Percentiles rank a stretch among this genome's conserved stretches.
Evolutionary conservation across 495 filamentous ascomycete genomes (phyloP).

Genomic region (Niebla homalea): DNA sequence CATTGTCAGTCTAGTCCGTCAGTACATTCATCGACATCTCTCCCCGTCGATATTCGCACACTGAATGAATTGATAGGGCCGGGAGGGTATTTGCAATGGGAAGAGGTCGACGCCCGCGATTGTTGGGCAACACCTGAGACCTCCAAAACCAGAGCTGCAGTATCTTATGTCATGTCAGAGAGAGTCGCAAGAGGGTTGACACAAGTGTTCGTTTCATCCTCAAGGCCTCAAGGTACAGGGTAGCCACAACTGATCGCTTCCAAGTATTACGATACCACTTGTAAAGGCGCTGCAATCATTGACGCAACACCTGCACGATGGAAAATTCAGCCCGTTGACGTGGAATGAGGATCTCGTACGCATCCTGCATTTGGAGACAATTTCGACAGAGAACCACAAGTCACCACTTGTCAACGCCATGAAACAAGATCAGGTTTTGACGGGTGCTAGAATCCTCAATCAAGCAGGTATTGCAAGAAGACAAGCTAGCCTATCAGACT

Average conservation of each 20-base stretch:
- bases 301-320: too few species aligned
- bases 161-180: not conserved
- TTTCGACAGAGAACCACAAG: conserved; percentile 3
- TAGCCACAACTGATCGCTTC: not conserved
- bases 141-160: not conserved
- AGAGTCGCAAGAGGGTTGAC: conserved; percentile 3
- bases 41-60: not conserved
- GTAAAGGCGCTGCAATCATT: too few species aligned
- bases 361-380: conserved; percentile 3
- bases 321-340: not conserved
- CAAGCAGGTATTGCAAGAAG: not conserved
- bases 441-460: not conserved
- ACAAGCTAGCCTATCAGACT: not conserved
- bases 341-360: conserved; percentile 7
- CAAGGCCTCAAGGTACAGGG: too few species aligned
- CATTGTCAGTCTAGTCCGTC: conserved; percentile 10
- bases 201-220: not conserved
- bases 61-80: conserved; percentile 6
- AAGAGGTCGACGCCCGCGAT: conserved; percentile 12
- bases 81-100: conserved; percentile 19
- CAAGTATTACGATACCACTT: not conserved
- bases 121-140: conserved; percentile 3
- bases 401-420: not conserved
- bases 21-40: not conserved
- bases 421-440: not conserved